Conservation (phyloP, 2,329 filamentous ascomycete species). For the Penicillium sp. region DNA sequence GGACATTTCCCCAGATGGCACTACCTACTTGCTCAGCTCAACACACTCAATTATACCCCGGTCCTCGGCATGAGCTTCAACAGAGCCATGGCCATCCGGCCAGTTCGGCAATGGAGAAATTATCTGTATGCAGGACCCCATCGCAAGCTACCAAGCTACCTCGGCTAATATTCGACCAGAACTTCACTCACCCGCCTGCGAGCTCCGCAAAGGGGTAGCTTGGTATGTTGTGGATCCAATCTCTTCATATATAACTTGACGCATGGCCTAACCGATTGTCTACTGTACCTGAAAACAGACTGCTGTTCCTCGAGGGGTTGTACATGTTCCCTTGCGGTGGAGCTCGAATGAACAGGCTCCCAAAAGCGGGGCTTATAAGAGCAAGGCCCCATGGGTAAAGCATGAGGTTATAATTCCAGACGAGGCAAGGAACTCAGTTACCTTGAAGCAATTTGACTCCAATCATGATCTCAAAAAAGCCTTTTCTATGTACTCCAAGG, state of each 20-base stretch:
- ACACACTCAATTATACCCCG: background rate
- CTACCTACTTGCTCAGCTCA: constrained; percentile 1
- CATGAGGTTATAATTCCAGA: background rate
- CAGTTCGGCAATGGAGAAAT: background rate
- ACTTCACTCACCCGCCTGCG: constrained; percentile 1
- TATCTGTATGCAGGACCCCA: background rate
- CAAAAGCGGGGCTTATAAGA: background rate
- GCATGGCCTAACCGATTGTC: background rate
- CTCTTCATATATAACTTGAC: background rate
- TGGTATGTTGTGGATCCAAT: constrained; percentile 3
- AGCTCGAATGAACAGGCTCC: background rate
- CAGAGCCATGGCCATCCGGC: background rate
- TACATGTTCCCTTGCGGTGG: background rate
- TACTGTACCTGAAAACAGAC: background rate
- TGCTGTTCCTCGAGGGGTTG: background rate
- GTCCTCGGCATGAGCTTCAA: background rate
- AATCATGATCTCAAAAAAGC: background rate
- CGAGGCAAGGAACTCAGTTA: background rate
- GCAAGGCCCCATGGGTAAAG: background rate
- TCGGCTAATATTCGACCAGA: constrained; percentile 6
- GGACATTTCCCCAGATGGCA: constrained; percentile 9
- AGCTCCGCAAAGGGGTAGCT: background rate
- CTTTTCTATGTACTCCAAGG: background rate
- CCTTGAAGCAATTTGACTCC: background rate
- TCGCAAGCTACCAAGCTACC: background rate